Conservation (phyloP, 306 rosid species). For the Castanea mollissima region DNA sequence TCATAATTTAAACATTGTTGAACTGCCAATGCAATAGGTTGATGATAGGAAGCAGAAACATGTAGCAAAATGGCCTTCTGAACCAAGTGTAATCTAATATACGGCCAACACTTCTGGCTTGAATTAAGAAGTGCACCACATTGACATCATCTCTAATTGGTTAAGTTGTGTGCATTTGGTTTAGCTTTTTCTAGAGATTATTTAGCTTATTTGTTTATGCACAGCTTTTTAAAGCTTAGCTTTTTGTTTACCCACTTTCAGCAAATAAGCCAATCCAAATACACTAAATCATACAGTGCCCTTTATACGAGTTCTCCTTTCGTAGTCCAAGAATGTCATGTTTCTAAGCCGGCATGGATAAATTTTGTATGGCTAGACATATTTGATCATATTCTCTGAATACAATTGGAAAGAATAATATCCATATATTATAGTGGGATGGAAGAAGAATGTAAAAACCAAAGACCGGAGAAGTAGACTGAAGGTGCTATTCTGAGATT, state of each 20-base stretch:
- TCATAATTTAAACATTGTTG: background rate
- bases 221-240: no score
- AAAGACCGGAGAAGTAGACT: background rate
- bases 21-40: background rate
- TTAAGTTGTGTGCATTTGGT: background rate
- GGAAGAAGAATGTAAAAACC: background rate
- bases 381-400: background rate
- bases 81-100: background rate
- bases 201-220: no score
- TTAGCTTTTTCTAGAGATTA: no score
- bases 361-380: background rate
- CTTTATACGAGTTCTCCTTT: background rate
- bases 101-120: background rate
- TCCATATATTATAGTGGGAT: background rate
- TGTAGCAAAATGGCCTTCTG: background rate
- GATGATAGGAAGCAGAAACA: background rate
- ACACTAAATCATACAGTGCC: background rate
- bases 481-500: background rate
- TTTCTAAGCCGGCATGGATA: background rate
- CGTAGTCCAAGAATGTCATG: no score
- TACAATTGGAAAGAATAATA: background rate
- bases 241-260: no score
- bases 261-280: no score
- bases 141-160: background rate
- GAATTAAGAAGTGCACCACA: background rate